Conservation (phyloP, 1,284 basidiomycete genomes). For the Puccinia hordei region DNA sequence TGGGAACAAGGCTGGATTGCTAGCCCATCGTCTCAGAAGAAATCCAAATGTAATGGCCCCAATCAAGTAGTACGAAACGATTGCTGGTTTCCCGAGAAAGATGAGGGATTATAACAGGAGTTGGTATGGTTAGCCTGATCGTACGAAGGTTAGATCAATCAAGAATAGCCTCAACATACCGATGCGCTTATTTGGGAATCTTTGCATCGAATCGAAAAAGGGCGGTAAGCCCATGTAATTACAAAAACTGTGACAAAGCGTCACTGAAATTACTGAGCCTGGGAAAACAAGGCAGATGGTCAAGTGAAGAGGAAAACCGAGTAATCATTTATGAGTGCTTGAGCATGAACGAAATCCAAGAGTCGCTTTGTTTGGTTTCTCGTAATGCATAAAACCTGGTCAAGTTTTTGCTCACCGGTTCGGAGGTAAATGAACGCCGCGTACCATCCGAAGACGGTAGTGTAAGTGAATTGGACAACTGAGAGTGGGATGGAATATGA, state of each 20-base stretch:
- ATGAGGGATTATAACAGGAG: neutral
- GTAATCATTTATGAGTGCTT: neutral
- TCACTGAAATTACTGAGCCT: slow-evolving; percentile 63
- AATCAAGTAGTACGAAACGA: neutral
- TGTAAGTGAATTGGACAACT: slow-evolving; percentile 46
- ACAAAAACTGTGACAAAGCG: slow-evolving; percentile 82
- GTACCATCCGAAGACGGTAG: slow-evolving; percentile 52
- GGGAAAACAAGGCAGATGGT: slow-evolving; percentile 55
- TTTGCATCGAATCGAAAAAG: slow-evolving; percentile 60
- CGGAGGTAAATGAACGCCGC: slow-evolving; percentile 77
- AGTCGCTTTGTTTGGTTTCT: neutral
- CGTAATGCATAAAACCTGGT: neutral
- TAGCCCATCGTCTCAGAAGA: slow-evolving; percentile 11
- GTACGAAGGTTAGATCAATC: neutral
- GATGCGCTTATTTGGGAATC: slow-evolving; percentile 60
- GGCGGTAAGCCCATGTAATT: slow-evolving; percentile 89
- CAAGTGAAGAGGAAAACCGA: neutral
- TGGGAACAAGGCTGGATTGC: slow-evolving; percentile 12
- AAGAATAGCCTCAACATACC: slow-evolving; percentile 58
- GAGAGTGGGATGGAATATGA: neutral
- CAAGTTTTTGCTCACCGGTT: slow-evolving; percentile 66
- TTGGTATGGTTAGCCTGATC: too few relatives aligned
- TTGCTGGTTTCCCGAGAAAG: neutral
- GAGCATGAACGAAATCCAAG: too few relatives aligned
- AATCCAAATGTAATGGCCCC: slow-evolving; percentile 7